phyloP scores from a whole-genome alignment of 495 filamentous ascomycete genomes.

The Penicillium paradoxum region DNA sequence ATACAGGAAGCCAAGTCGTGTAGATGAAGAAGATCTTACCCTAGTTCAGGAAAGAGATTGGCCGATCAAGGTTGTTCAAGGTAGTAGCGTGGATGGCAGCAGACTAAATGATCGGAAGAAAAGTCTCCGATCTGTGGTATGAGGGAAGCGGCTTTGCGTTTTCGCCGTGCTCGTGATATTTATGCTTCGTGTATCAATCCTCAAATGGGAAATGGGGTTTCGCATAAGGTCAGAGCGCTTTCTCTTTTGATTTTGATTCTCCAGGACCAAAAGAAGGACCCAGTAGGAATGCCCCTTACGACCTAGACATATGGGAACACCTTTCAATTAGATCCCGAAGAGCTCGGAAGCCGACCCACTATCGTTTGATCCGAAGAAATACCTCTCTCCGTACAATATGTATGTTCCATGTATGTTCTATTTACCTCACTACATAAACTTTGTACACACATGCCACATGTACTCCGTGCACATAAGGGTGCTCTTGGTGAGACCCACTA shows the following conservation, averaged over 20 bases:
- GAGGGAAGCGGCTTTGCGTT: not conserved
- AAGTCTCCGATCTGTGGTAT: slow-evolving; percentile 9
- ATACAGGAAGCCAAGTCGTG: not conserved
- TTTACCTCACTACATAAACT: too few species aligned
- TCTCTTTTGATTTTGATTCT: slow-evolving; percentile 6
- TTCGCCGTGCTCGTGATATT: slow-evolving; percentile 5
- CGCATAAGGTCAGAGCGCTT: slow-evolving; percentile 5
- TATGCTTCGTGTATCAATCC: not conserved
- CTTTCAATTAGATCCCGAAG: not conserved
- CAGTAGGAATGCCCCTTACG: not conserved
- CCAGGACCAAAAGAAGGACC: slow-evolving; percentile 11
- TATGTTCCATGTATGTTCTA: too few species aligned
- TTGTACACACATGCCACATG: too few species aligned
- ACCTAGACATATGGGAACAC: not conserved
- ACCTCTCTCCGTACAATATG: too few species aligned
- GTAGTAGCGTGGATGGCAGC: slow-evolving; percentile 14
- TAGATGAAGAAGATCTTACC: not conserved
- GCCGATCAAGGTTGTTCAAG: slow-evolving; percentile 18
- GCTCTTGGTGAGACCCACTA: not conserved
- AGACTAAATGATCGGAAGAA: slow-evolving; percentile 10
- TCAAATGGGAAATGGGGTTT: not conserved
- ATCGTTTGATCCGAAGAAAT: not conserved
- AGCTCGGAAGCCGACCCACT: not conserved
- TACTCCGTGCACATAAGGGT: too few species aligned
- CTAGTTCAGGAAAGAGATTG: slow-evolving; percentile 1